phyloP scores from a whole-genome alignment of 306 rosid genomes.

The Psophocarpus tetragonolobus region DNA sequence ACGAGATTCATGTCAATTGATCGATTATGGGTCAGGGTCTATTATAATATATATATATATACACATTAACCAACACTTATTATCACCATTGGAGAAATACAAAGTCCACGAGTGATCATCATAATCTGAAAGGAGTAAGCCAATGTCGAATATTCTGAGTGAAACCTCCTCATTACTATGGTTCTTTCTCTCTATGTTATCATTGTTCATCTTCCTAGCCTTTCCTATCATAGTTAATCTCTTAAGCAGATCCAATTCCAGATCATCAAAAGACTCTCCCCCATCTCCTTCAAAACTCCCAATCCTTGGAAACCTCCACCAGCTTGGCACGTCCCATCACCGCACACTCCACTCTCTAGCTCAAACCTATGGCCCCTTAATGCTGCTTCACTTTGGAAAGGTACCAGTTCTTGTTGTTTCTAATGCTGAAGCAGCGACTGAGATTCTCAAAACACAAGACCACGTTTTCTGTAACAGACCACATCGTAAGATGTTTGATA shows the following conservation, averaged over 20 bases:
- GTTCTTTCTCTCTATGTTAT: neutral
- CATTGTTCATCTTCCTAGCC: neutral
- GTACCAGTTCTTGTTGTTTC: conserved; percentile 17
- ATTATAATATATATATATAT: too few species aligned
- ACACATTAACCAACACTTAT: neutral
- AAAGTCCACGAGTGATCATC: neutral
- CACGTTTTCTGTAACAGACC: conserved; percentile 11
- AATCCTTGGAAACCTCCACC: conserved; percentile 22
- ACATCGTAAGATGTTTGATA: conserved; percentile 28
- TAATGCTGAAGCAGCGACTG: neutral
- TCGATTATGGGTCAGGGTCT: too few species aligned
- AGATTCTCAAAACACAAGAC: conserved; percentile 17
- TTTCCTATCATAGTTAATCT: neutral
- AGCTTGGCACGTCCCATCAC: neutral
- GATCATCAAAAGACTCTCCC: neutral
- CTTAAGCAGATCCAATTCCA: neutral
- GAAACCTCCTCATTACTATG: neutral
- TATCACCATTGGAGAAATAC: neutral
- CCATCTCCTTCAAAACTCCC: neutral
- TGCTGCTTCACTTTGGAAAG: neutral
- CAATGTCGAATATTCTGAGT: neutral
- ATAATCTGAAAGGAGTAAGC: neutral
- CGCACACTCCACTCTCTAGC: neutral
- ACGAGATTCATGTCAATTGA: too few species aligned
- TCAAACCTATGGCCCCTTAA: conserved; percentile 10